Evolutionary conservation across 768 basidiomycete species (phyloP).

Genomic region (Leccinum fibrillosum): DNA sequence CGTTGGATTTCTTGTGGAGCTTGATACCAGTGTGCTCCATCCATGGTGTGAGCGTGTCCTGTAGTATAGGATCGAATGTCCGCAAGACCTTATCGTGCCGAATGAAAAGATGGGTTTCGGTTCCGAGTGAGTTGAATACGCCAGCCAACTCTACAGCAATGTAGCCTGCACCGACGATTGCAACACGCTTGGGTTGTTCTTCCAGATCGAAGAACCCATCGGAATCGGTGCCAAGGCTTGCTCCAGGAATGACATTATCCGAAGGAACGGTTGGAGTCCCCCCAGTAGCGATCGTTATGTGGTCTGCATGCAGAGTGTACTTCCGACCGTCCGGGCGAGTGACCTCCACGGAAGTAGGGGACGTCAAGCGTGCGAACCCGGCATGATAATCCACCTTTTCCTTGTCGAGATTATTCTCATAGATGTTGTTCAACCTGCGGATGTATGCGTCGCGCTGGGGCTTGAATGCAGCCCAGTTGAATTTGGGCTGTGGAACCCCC

Average conservation of each 20-base stretch:
- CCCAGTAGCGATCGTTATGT: slow-evolving; percentile 83
- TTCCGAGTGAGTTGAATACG: slow-evolving; percentile 85
- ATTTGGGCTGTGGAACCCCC: slow-evolving; percentile 55
- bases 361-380: slow-evolving; percentile 72
- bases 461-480: slow-evolving; percentile 91
- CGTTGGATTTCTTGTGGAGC: slow-evolving; percentile 74
- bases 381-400: slow-evolving; percentile 86
- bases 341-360: slow-evolving; percentile 69
- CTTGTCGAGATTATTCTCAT: slow-evolving; percentile 82
- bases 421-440: slow-evolving; percentile 82
- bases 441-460: slow-evolving; percentile 96
- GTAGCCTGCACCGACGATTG: slow-evolving; percentile 95
- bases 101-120: slow-evolving; percentile 91
- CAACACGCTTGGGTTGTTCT: slow-evolving; percentile 89
- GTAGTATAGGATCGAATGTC: slow-evolving; percentile 86
- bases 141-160: slow-evolving; percentile 98
- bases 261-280: slow-evolving; percentile 79
- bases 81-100: slow-evolving; percentile 87
- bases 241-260: slow-evolving; percentile 82
- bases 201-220: slow-evolving; percentile 96
- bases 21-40: slow-evolving; percentile 94
- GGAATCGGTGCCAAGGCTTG: slow-evolving; percentile 84
- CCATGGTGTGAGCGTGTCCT: slow-evolving; percentile 83
- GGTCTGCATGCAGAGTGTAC: slow-evolving; percentile 72
- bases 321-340: slow-evolving; percentile 61